phyloP scores from a whole-genome alignment of 495 filamentous ascomycete species.

The Terfezia claveryi region DNA sequence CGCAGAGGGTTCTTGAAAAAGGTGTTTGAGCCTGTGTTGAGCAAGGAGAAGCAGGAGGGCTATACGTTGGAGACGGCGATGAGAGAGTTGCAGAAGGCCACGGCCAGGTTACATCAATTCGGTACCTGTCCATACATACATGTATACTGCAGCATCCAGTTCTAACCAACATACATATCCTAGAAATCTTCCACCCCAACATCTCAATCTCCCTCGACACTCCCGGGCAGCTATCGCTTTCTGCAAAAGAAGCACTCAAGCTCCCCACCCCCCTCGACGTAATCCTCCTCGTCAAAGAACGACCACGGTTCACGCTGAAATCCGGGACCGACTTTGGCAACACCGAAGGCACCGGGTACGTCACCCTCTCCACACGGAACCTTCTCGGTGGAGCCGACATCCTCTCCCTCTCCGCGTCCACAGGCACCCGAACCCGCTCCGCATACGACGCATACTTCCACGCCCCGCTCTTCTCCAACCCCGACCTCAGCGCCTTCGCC shows the following conservation, averaged over 20 bases:
- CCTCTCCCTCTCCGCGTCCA: constrained; percentile 56
- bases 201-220: constrained; percentile 60
- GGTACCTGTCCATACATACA: no score
- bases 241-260: neutral
- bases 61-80: constrained; percentile 63
- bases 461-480: constrained; percentile 59
- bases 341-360: constrained; percentile 75
- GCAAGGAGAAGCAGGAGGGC: constrained; percentile 36
- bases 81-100: constrained; percentile 39
- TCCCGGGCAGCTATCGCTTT: constrained; percentile 26
- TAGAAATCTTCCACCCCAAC: constrained; percentile 65
- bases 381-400: constrained; percentile 86
- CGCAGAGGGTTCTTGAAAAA: constrained; percentile 56
- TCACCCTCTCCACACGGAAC: constrained; percentile 64
- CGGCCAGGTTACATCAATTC: constrained; percentile 55
- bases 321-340: constrained; percentile 86
- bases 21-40: constrained; percentile 55
- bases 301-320: constrained; percentile 56
- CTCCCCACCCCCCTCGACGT: constrained; percentile 51
- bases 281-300: constrained; percentile 53
- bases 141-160: no score
- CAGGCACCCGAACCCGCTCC: constrained; percentile 71
- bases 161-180: no score
- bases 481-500: constrained; percentile 49
- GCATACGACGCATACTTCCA: constrained; percentile 70